phyloP scores from a whole-genome alignment of 345 rosid species.

The Kernera saxatilis region DNA sequence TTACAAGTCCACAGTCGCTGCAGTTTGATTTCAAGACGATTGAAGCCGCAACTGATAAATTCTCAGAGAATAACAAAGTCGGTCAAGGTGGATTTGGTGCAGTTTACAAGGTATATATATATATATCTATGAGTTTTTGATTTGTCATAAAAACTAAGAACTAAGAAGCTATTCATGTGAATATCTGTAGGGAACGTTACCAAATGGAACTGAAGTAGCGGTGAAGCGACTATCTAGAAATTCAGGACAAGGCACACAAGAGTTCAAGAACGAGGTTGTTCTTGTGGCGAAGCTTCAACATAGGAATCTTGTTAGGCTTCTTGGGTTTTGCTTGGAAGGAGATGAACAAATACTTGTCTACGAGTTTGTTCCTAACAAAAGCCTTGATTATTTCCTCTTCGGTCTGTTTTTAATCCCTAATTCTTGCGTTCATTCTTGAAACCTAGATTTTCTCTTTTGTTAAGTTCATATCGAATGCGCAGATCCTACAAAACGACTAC shows the following conservation, averaged over 20 bases:
- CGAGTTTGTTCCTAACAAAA: slow-evolving; percentile 36
- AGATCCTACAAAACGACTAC: not conserved
- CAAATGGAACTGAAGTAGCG: slow-evolving; percentile 32
- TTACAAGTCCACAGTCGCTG: not conserved
- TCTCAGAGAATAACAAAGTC: not conserved
- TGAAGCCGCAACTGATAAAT: slow-evolving; percentile 7
- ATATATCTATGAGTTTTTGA: not conserved
- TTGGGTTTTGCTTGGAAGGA: slow-evolving; percentile 36
- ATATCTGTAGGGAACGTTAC: not conserved
- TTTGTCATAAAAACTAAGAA: not conserved
- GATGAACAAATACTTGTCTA: slow-evolving; percentile 38
- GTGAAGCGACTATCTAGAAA: slow-evolving; percentile 36
- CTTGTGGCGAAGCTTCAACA: slow-evolving; percentile 49
- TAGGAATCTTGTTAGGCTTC: slow-evolving; percentile 37
- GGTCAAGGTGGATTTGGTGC: slow-evolving; percentile 28
- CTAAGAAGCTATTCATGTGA: not conserved
- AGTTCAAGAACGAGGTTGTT: slow-evolving; percentile 43
- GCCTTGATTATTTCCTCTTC: slow-evolving; percentile 36
- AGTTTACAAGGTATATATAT: slow-evolving; percentile 18
- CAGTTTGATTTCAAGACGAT: slow-evolving; percentile 20
- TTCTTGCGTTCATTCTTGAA: not conserved
- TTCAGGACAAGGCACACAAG: slow-evolving; percentile 36
- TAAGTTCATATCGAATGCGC: not conserved
- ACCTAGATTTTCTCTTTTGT: not conserved
- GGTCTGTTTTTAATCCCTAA: not conserved